Conservation (phyloP, 176 grass and related monocot species). For the Typha latifolia region DNA sequence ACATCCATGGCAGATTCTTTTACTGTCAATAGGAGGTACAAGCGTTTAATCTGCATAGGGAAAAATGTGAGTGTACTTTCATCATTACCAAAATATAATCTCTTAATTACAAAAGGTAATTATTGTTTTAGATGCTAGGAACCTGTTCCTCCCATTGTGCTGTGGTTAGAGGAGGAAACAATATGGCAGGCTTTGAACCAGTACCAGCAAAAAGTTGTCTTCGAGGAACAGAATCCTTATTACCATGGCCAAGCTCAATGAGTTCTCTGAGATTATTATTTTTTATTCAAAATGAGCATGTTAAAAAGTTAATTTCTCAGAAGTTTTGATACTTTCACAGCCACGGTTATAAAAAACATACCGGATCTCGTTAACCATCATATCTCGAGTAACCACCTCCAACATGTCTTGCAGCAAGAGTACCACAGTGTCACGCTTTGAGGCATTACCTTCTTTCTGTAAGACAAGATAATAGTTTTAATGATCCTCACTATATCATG, state of each 20-base stretch:
- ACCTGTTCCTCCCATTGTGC: constrained; percentile 95
- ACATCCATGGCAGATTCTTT: constrained; percentile 96
- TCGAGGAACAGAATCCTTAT: constrained; percentile 77
- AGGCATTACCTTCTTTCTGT: constrained; percentile 81
- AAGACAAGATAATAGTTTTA: constrained; percentile 21
- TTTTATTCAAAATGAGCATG: background rate
- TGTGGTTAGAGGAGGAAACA: constrained; percentile 68
- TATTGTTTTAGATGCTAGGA: constrained; percentile 8
- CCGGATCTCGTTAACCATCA: constrained; percentile 97
- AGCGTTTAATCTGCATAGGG: constrained; percentile 62
- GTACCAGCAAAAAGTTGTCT: constrained; percentile 89
- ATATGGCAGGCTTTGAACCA: constrained; percentile 71
- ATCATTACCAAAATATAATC: constrained; percentile 4
- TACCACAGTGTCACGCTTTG: constrained; percentile 66
- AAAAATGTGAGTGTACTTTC: constrained; percentile 18
- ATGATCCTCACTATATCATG: background rate
- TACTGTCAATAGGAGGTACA: constrained; percentile 88
- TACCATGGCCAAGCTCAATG: constrained; percentile 78
- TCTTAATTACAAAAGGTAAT: background rate
- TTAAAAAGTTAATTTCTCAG: background rate
- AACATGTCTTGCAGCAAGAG: constrained; percentile 95
- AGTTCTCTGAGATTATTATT: constrained; percentile 47
- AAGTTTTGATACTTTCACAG: constrained; percentile 1
- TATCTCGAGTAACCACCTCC: constrained; percentile 87
- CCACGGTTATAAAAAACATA: constrained; percentile 1